Evolutionary conservation across 2,329 filamentous ascomycete species (phyloP), one percentile per base, ranked within the genome.

Genomic region (Fusarium verticillioides): DNA sequence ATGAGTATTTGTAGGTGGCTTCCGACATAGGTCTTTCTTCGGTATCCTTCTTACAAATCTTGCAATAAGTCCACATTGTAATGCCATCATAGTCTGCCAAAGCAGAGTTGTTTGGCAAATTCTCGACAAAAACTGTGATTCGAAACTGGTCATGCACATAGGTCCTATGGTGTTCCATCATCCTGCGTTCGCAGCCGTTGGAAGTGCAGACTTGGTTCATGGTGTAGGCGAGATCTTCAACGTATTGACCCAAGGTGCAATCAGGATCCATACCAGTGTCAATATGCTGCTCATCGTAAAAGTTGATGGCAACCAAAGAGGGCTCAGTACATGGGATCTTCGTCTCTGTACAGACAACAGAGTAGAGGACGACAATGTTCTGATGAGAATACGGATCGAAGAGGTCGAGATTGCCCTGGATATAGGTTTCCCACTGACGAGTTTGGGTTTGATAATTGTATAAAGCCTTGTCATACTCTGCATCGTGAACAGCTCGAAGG

Each of bases 61-160:
- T 96, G 85, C 96, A 99, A 76, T 93, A 94, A 74, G 94, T 98
- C 97, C 97, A 99, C 94, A 99, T 98, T 64, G 95, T 89, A 63
- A 99, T 97, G 6, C 92, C 93, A 47, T 85, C 82, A 60, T 79
- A 80, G 89, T 82, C 91, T 36, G 81, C 76, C 23, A 69, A 67
- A 60, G 77, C 77, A 7, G 81, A 77, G 7, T 84, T 81, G 37
- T 91, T 92, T 16, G 81, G 76, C 10, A 82, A 72, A 36, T 81
- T 78, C 79, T 97, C 94, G 21, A 98, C 92, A 75, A 97, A 94
- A 15, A 98, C 91, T 12, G 95, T 97, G 76, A 99, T 91, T 70
- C 97, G 94, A 15, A 95, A 96, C 80, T 97, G 93, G 34, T 96
- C 97, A 77, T 99, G 96, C 2, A 99, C 97, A 78, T 99, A 99